Base-by-base conservation (phyloP, 129 eudicot species). In the Pulicaria dysenterica region DNA sequence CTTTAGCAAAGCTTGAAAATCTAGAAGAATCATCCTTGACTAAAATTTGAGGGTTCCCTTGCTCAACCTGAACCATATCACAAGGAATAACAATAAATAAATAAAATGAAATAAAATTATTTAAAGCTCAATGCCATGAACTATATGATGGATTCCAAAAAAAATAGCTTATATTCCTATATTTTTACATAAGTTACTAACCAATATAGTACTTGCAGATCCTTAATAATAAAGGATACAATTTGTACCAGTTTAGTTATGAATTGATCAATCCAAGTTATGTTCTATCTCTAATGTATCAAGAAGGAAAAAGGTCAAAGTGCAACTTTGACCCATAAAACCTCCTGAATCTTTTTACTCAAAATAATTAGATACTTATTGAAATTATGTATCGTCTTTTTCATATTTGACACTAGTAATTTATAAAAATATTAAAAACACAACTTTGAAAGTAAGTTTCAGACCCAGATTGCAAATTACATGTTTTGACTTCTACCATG, bases 1-100 rank as follows among this genome's bases (percentile, higher is more conserved):
- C 99, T 75, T 80, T 79, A 24, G 82, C 96, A 79, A 90, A 90
- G 60, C 88, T 85, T 53, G 96, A 88, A 76, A 94, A 90, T 75
- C 83, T 77, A 45, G 93, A 85, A 24, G 74, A 71, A 55, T 84
- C 83, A 16, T 87, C 84, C 5, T 66, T 76, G 63, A 88, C 75
- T 42, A 94, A 86, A 74, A 71, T 81, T 56, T 77, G 83, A 31
- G 99, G 99, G 75, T 85, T 84, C 56, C 99, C 99, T 72, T 90
- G 86, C 74, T 94, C 99, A 66, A 94, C 97, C 99, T 94, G 57
- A 59, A 59, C 66, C 74, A 73, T 36, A 51, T 10, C 68, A 24
- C 31, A 68, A 19, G 8, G 7, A 65, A 65, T 9, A 57, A 16
- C 46, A 31, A 16, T 4, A 43, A 5, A 62, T 3, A 24, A 7